phyloP scores from a whole-genome alignment of 495 filamentous ascomycete genomes.

The Annulohypoxylon bovei region DNA sequence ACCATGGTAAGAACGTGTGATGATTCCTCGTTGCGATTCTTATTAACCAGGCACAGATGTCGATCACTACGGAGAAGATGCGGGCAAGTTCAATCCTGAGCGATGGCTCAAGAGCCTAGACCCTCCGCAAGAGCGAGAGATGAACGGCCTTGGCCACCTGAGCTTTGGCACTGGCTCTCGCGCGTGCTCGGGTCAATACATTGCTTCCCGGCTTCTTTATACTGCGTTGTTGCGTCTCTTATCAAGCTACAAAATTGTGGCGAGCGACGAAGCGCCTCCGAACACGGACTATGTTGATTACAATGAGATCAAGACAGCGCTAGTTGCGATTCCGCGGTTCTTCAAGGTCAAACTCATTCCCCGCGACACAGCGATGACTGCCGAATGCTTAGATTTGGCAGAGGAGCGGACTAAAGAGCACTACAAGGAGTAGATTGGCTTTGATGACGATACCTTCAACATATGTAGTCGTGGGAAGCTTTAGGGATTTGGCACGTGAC shows the following conservation, averaged over 20 bases:
- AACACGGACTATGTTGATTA: constrained; percentile 69
- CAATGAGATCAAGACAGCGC: constrained; percentile 63
- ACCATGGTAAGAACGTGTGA: constrained; percentile 57
- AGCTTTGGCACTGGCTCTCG: constrained; percentile 66
- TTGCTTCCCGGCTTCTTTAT: constrained; percentile 62
- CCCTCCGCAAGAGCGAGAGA: constrained; percentile 51
- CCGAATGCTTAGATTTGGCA: constrained; percentile 51
- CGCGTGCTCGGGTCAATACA: constrained; percentile 62
- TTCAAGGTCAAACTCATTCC: constrained; percentile 64
- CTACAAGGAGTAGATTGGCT: constrained; percentile 50
- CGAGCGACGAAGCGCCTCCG: constrained; percentile 58
- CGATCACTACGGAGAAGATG: constrained; percentile 61
- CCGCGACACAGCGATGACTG: constrained; percentile 46
- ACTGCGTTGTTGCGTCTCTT: constrained; percentile 60
- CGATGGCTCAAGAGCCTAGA: constrained; percentile 58
- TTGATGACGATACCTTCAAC: background rate
- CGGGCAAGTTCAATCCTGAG: constrained; percentile 62
- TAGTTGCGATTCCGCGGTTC: constrained; percentile 64
- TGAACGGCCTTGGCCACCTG: constrained; percentile 54
- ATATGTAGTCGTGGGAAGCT: background rate
- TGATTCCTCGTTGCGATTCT: background rate
- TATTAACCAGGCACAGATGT: constrained; percentile 47
- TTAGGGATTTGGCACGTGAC: no score
- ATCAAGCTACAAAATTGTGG: constrained; percentile 61
- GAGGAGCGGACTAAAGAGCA: constrained; percentile 54